Conservation (phyloP, 1,139 yeast genomes). For the Pneumocystis jirovecii region DNA sequence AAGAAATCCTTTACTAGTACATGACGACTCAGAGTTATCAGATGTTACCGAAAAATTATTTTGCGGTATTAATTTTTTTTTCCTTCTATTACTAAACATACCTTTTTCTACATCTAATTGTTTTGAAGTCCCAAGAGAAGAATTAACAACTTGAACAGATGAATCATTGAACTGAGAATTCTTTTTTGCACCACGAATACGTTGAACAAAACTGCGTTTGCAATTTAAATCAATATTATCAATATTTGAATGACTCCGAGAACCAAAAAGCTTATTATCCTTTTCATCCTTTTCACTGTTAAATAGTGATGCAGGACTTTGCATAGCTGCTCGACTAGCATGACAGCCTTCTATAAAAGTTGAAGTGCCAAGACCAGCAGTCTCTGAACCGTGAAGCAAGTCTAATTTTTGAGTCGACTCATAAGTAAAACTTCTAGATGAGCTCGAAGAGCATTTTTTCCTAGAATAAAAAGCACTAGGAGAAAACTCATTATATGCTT, state of each 20-base stretch:
- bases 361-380: conserved; percentile 77
- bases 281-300: neutral
- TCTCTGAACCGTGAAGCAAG: conserved; percentile 70
- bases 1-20: neutral
- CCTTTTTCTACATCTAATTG: neutral
- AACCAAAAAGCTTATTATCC: neutral
- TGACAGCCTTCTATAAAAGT: conserved; percentile 96
- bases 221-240: neutral
- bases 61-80: neutral
- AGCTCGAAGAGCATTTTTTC: neutral
- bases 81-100: neutral
- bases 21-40: neutral
- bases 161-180: neutral
- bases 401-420: conserved; percentile 55
- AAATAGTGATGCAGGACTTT: neutral
- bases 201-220: neutral
- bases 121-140: neutral
- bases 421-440: conserved; percentile 24
- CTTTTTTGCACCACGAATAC: neutral
- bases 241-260: neutral
- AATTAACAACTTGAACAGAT: neutral
- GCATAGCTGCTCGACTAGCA: conserved; percentile 30
- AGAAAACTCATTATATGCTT: conserved; percentile 21
- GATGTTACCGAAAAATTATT: neutral
- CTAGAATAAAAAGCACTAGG: conserved; percentile 2